Base-by-base conservation (phyloP, 768 basidiomycete species). In the Dioszegia hungarica region DNA sequence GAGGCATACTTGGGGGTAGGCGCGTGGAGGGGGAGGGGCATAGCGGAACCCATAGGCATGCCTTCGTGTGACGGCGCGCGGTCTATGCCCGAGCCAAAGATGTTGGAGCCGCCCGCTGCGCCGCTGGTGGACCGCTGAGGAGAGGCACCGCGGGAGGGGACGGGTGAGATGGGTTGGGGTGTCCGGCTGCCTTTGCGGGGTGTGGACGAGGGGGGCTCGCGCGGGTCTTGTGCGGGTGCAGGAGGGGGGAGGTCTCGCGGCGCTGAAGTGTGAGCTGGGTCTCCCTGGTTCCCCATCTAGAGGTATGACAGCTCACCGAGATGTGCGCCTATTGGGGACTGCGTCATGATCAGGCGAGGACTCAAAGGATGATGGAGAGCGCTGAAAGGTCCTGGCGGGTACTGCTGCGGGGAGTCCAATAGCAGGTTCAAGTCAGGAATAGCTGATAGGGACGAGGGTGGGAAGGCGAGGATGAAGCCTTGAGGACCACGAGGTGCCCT, bases 181-280 rank as follows among this genome's bases (percentile, higher is more conserved):
- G 71, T 73, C 5, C 59, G 52, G 4, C 56, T 40, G 17, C 68
- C 68, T 12, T 59, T 41, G 19, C 64, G 43, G 22, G 54, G 54
- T 10, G 56, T 51, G 15, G 64, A 29, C 3, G 70, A 52, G 14
- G 63, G 59, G 3, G 73, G 73, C 52, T 74, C 73, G 22, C 73
- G 62, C 38, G 73, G 73, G 55, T 74, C 73, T 19, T 59, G 47
- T 12, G 44, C 33, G 1, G 72, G 72, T 41, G 68, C 62, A 20
- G 70, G 70, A 6, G 73, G 70, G 20, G 73, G 69, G 8, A 71
- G 56, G 57, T 68, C 66, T 17, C 61, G 59, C 1, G 67, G 61
- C n/a, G 72, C 67, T 74, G 41, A 11, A 31, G 44, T 2, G 45
- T 54, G 37, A 57, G 37, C 34, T n/a, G 8, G 40, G 27, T n/a